Evolutionary conservation across 2,329 filamentous ascomycete genomes (phyloP), one percentile per base, ranked within the genome.

Genomic region (Colletotrichum gloeosporioides): DNA sequence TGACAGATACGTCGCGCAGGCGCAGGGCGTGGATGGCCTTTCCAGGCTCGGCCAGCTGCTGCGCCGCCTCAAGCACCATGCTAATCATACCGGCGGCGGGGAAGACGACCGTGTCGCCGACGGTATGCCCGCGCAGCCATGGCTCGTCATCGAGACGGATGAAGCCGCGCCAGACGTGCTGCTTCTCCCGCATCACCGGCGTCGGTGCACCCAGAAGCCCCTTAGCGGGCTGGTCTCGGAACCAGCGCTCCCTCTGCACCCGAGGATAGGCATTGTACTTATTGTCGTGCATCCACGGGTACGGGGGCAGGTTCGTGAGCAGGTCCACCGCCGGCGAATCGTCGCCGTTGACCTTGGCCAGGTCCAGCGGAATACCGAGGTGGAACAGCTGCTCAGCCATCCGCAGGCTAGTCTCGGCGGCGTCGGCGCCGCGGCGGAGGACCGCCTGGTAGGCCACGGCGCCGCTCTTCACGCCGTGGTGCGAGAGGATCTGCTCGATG

Each of bases 81-180:
- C 87, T 85, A 4, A 90, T 79, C 65, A 87, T 89, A 3, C 65
- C 64, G 9, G 69, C 70, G 2, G 31, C 65, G 1, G 86, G 82
- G 66, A 84, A 85, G 79, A 87, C 84, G 55, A 84, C 83, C 36
- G 86, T 83, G 79, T 82, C 85, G 67, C 86, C 83, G 83, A 87
- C 86, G 36, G 80, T 75, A 79, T 87, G 87, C 73, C 86, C 85
- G 66, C 85, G 80, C 13, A 85, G 84, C 29, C 88, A 88, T 27
- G 88, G 83, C 13, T 71, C 61, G 18, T 77, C 75, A 4, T 73
- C 62, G 0, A 77, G 67, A 4, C 67, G 62, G 22, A 77, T 36
- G 7, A 64, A 65, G 22, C 69, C 57, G n/a, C 64, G 62, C 66
- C 66, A 77, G 0, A 67, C 62, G 29, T 65, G 75, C 31, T 63